A percentile compares a stretch with the other conserved stretches of the same genome.
Conservation (phyloP, 768 basidiomycete species). For the Pilatotrama ljubarskyi region DNA sequence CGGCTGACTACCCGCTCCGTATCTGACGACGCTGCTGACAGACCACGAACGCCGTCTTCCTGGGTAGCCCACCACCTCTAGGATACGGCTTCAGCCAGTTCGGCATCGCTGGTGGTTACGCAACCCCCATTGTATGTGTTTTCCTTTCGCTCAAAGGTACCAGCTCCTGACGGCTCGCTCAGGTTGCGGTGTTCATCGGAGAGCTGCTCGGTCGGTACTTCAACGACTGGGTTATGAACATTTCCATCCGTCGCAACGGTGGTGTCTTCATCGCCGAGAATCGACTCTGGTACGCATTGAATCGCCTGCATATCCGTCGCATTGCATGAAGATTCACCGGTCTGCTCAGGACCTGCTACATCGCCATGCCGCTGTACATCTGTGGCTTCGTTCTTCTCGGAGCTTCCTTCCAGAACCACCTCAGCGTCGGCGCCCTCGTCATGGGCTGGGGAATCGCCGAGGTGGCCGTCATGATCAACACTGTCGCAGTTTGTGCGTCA, state of each 20-base stretch:
- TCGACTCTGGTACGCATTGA: constrained; percentile 51
- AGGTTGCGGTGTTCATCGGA: constrained; percentile 53
- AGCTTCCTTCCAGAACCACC: constrained; percentile 51
- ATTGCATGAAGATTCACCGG: not conserved
- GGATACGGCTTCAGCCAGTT: constrained; percentile 54
- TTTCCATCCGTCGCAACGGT: constrained; percentile 43
- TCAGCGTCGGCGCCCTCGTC: constrained; percentile 52
- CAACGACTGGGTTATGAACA: constrained; percentile 51
- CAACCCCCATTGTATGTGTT: constrained; percentile 51
- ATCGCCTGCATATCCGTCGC: not conserved
- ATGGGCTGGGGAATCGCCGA: constrained; percentile 71
- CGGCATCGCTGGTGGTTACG: constrained; percentile 54
- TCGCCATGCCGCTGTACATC: constrained; percentile 60
- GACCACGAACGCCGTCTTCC: constrained; percentile 68
- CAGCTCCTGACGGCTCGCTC: not conserved
- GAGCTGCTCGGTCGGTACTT: constrained; percentile 51
- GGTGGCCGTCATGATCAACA: constrained; percentile 56
- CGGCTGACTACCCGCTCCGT: too few species aligned
- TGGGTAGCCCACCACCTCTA: constrained; percentile 52
- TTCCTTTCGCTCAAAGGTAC: not conserved
- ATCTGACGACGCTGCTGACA: constrained; percentile 25
- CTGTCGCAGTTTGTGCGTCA: constrained; percentile 60
- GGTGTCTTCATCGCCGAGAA: constrained; percentile 58
- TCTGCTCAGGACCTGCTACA: constrained; percentile 55
- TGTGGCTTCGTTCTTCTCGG: constrained; percentile 62